phyloP scores from a whole-genome alignment of 306 rosid species.

The Cucurbita ficifolia region DNA sequence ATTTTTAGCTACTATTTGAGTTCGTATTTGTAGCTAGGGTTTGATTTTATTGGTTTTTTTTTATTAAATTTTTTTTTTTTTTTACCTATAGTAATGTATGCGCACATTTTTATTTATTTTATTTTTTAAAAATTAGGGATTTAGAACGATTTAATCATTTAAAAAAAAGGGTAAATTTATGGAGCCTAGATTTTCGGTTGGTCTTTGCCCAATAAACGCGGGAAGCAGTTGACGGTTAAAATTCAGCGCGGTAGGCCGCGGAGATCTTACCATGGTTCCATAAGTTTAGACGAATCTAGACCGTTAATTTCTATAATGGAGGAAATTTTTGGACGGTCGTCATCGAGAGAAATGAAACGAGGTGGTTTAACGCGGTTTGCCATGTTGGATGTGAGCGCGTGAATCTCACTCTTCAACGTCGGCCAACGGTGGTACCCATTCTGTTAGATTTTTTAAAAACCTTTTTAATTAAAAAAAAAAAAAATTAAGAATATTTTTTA shows the following conservation, averaged over 20 bases:
- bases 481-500: no score
- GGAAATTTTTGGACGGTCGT: not conserved
- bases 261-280: not conserved
- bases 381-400: not conserved
- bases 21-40: no score
- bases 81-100: no score
- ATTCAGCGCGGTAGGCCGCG: not conserved
- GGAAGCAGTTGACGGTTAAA: not conserved
- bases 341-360: not conserved
- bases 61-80: no score
- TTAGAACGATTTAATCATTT: no score
- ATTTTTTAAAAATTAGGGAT: no score
- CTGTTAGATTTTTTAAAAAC: not conserved
- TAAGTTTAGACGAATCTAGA: not conserved
- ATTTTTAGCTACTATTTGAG: no score
- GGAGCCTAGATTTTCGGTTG: not conserved
- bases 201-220: not conserved
- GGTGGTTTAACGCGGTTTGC: not conserved
- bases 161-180: no score
- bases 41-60: no score
- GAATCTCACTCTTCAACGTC: not conserved
- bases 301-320: not conserved
- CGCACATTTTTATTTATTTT: no score
- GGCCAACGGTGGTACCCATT: not conserved
- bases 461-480: not conserved